Conservation (phyloP, 495 filamentous ascomycete species). For the Recurvomyces mirabilis region DNA sequence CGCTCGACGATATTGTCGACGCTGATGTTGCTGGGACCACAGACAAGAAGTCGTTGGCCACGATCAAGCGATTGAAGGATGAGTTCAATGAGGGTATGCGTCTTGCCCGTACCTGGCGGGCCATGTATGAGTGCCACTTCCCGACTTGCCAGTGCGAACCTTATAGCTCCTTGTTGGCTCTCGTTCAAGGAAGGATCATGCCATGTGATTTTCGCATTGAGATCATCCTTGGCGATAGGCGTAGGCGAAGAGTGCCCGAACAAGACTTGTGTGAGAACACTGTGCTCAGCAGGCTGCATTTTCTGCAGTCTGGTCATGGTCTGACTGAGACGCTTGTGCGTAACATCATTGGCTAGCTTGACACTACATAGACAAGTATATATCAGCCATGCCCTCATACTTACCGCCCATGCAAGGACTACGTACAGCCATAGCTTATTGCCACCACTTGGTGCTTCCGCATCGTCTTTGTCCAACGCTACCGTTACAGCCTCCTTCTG, state of each 20-base stretch:
- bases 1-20: slow-evolving; percentile 99
- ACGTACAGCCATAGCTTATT: slow-evolving; percentile 55
- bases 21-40: slow-evolving; percentile 89
- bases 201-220: slow-evolving; percentile 52
- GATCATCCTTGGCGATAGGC: slow-evolving; percentile 34
- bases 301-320: slow-evolving; percentile 72
- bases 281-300: slow-evolving; percentile 57
- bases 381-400: slow-evolving; percentile 11
- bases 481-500: slow-evolving; percentile 48
- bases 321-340: slow-evolving; percentile 80
- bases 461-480: slow-evolving; percentile 58
- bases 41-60: slow-evolving; percentile 70
- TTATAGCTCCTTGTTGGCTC: slow-evolving; percentile 81
- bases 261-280: slow-evolving; percentile 65
- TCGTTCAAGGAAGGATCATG: slow-evolving; percentile 72
- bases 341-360: slow-evolving; percentile 93
- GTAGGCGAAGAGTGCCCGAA: slow-evolving; percentile 62
- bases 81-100: slow-evolving; percentile 90
- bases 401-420: slow-evolving; percentile 4
- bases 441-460: slow-evolving; percentile 40
- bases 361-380: slow-evolving; percentile 39
- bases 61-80: slow-evolving; percentile 72
- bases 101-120: slow-evolving; percentile 93
- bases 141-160: slow-evolving; percentile 68
- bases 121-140: slow-evolving; percentile 93